Conservation (phyloP, 345 rosid genomes). For the Eucalyptus curtisii region DNA sequence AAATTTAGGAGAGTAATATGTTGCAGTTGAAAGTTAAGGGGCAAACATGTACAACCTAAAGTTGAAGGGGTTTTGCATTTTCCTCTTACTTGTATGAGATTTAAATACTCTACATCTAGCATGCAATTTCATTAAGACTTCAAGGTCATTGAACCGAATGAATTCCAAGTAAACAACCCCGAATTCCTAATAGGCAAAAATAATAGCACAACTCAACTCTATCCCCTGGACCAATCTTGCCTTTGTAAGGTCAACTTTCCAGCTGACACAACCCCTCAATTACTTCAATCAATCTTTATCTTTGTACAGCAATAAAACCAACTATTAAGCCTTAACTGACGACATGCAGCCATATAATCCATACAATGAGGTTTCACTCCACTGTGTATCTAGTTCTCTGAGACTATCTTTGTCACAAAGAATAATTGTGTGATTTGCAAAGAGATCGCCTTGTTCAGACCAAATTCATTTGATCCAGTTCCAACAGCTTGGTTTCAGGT, state of each 20-base stretch:
- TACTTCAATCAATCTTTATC: not conserved
- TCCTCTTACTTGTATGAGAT: not conserved
- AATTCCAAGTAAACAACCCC: not conserved
- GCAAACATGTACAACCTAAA: not conserved
- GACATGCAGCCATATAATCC: not conserved
- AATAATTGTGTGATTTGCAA: not conserved
- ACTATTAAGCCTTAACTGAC: not conserved
- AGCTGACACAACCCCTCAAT: not conserved
- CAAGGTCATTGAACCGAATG: not conserved
- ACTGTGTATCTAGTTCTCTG: not conserved
- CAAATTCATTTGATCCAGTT: not conserved
- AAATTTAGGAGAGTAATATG: not conserved
- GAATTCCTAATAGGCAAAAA: not conserved
- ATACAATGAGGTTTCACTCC: not conserved
- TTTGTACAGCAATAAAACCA: not conserved
- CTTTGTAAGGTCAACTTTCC: not conserved
- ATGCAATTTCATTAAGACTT: not conserved
- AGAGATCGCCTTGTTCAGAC: not conserved
- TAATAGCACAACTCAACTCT: not conserved
- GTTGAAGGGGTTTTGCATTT: not conserved
- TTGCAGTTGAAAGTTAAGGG: not conserved
- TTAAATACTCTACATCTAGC: not conserved
- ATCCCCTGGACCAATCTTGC: not conserved
- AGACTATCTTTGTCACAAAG: not conserved
- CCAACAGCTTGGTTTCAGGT: not conserved